Conservation (phyloP, 1,284 basidiomycete species). For the Ustilago esculenta region DNA sequence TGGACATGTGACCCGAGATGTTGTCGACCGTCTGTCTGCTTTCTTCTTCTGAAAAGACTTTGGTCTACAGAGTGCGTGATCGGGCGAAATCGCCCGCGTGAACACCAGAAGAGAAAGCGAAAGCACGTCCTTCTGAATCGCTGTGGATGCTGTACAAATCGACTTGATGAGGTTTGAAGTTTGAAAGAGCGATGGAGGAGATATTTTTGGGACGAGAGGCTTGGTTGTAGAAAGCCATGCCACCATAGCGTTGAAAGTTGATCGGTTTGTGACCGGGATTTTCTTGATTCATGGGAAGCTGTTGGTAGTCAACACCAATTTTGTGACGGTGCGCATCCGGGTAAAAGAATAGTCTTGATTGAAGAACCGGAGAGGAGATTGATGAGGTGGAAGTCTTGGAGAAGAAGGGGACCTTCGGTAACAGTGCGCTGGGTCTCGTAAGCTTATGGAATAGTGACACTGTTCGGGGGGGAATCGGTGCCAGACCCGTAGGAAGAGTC, state of each 20-base stretch:
- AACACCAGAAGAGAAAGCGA: constrained; percentile 75
- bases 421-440: constrained; percentile 81
- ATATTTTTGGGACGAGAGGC: constrained; percentile 53
- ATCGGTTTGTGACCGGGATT: constrained; percentile 23
- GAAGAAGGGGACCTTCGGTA: constrained; percentile 79
- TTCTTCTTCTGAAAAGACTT: constrained; percentile 76
- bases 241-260: constrained; percentile 56
- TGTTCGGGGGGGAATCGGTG: constrained; percentile 49
- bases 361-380: constrained; percentile 54
- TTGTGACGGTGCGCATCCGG: constrained; percentile 90
- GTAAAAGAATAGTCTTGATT: constrained; percentile 62
- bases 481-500: constrained; percentile 31
- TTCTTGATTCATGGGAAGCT: constrained; percentile 52
- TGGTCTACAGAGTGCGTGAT: constrained; percentile 80
- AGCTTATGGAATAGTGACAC: constrained; percentile 70
- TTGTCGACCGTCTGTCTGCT: constrained; percentile 31
- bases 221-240: constrained; percentile 55
- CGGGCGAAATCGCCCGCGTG: constrained; percentile 82
- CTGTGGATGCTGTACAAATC: constrained; percentile 33
- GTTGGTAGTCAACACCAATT: constrained; percentile 62
- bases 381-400: constrained; percentile 72
- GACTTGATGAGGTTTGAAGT: constrained; percentile 26
- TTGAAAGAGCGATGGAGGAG: constrained; percentile 42
- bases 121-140: constrained; percentile 68
- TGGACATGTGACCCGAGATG: constrained; percentile 53